These are phyloP conservation scores for Termitomyces sp. DNA, from an alignment of 768 basidiomycete species.

Conservation along the genomic window DNA sequence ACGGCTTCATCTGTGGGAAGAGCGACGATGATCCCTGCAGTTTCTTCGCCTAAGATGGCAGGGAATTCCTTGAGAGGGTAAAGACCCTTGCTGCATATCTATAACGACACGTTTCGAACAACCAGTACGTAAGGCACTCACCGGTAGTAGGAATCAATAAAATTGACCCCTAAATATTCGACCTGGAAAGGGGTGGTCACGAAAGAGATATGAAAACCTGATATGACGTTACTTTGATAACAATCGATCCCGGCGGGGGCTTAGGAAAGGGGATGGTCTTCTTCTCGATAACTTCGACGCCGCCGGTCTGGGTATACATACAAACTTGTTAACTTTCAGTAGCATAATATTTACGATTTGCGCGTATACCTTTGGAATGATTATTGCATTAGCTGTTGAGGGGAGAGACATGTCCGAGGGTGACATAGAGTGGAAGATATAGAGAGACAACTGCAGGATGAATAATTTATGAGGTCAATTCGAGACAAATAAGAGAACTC, in stretches of 20 bases:
- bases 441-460: too few species aligned
- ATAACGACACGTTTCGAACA: not conserved
- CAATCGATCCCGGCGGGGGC: conserved; percentile 55
- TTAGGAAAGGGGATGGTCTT: conserved; percentile 61
- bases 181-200: conserved; percentile 33
- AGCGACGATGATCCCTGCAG: conserved; percentile 68
- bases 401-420: conserved; percentile 47
- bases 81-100: conserved; percentile 47
- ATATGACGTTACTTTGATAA: conserved; percentile 32
- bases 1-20: conserved; percentile 66
- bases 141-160: conserved; percentile 82
- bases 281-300: conserved; percentile 72
- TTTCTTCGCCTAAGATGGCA: conserved; percentile 72
- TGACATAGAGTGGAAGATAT: conserved; percentile 27
- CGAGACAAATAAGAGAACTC: not conserved
- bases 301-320: conserved; percentile 48
- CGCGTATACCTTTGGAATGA: conserved; percentile 47
- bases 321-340: not conserved
- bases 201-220: not conserved
- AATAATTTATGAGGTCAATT: not conserved
- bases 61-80: conserved; percentile 61
- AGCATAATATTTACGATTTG: too few species aligned
- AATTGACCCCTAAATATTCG: conserved; percentile 82
- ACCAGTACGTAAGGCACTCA: conserved; percentile 21
- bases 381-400: conserved; percentile 62